phyloP scores from a whole-genome alignment of 2,329 filamentous ascomycete species.

The Aureobasidium vineae region DNA sequence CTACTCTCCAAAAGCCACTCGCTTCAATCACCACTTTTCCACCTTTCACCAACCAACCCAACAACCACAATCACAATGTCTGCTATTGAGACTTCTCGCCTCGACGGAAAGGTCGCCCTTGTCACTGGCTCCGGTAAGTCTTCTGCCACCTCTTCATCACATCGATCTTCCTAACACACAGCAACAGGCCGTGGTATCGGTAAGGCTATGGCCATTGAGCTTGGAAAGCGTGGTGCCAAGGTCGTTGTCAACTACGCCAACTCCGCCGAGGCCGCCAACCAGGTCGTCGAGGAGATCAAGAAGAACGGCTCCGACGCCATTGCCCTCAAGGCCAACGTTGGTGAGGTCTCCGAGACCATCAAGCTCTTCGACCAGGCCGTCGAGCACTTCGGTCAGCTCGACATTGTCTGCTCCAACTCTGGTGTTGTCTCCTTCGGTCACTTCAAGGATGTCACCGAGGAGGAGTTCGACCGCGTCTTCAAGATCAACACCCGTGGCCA shows the following conservation, averaged over 20 bases:
- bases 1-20: constrained; percentile 21
- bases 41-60: constrained; percentile 19
- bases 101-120: constrained; percentile 56
- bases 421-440: constrained; percentile 57
- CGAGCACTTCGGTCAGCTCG: constrained; percentile 62
- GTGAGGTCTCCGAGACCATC: constrained; percentile 62
- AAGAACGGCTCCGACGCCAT: constrained; percentile 61
- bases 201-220: constrained; percentile 63
- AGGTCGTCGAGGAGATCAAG: constrained; percentile 66
- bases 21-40: constrained; percentile 20
- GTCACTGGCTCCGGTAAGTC: constrained; percentile 52
- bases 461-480: constrained; percentile 59
- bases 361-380: constrained; percentile 63
- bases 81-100: constrained; percentile 49
- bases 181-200: constrained; percentile 61
- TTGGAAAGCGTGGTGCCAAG: constrained; percentile 63
- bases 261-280: constrained; percentile 61
- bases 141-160: background rate
- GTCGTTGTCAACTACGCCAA: constrained; percentile 68
- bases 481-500: constrained; percentile 62
- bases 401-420: constrained; percentile 70
- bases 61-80: constrained; percentile 38
- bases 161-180: constrained; percentile 29
- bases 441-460: constrained; percentile 54
- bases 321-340: constrained; percentile 66